Evolutionary conservation across 306 rosid genomes (phyloP).

Genomic region (Corylus avellana): DNA sequence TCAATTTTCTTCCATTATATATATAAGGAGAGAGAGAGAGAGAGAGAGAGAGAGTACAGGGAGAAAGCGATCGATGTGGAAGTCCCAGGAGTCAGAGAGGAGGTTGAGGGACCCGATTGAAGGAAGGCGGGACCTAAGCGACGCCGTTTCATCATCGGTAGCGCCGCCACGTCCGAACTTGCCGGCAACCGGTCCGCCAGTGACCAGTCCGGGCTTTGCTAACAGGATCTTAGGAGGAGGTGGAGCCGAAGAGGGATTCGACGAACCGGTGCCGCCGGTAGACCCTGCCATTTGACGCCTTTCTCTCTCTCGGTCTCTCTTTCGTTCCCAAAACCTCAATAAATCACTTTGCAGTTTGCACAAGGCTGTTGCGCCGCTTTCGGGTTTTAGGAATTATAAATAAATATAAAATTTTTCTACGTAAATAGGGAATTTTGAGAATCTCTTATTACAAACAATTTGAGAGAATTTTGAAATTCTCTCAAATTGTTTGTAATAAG

Average conservation of each 20-base stretch:
- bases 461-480: too few relatives aligned
- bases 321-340: neutral
- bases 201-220: conserved; percentile 74
- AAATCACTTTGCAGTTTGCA: too few relatives aligned
- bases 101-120: conserved; percentile 83
- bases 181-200: conserved; percentile 51
- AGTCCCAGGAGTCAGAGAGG: conserved; percentile 90
- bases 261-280: conserved; percentile 29
- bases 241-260: conserved; percentile 52
- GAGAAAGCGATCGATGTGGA: conserved; percentile 88
- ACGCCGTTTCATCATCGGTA: conserved; percentile 61
- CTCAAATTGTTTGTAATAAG: too few relatives aligned
- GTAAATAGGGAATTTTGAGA: too few relatives aligned
- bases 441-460: too few relatives aligned
- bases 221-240: conserved; percentile 72
- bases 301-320: neutral
- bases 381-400: too few relatives aligned
- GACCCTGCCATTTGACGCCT: conserved; percentile 8
- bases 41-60: conserved; percentile 47
- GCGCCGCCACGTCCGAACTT: conserved; percentile 61
- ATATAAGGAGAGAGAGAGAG: neutral
- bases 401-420: too few relatives aligned
- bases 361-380: too few relatives aligned
- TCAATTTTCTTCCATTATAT: neutral
- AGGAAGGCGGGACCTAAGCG: conserved; percentile 78